Conservation (phyloP, 179 eudicot species). For the Beta macrorhiza region DNA sequence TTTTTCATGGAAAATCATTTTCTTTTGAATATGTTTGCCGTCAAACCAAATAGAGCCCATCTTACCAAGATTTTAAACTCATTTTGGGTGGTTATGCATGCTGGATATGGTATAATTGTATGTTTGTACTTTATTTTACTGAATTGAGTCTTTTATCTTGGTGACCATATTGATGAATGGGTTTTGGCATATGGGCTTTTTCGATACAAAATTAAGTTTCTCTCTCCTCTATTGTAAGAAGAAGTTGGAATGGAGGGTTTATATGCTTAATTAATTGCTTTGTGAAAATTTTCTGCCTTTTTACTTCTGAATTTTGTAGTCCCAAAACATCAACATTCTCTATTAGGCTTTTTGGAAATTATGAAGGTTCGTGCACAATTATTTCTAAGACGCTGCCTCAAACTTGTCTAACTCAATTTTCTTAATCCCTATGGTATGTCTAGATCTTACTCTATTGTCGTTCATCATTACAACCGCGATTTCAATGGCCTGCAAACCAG, state of each 20-base stretch:
- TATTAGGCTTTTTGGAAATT: neutral
- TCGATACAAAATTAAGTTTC: too few relatives aligned
- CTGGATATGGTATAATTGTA: neutral
- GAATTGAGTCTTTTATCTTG: neutral
- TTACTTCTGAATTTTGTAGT: neutral
- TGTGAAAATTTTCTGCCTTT: neutral
- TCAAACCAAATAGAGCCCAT: too few relatives aligned
- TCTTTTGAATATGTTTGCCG: too few relatives aligned
- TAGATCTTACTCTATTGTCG: slow-evolving; percentile 87
- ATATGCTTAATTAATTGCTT: neutral
- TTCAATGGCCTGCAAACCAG: slow-evolving; percentile 59
- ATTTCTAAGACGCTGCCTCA: neutral
- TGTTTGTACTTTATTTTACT: neutral
- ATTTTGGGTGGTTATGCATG: slow-evolving; percentile 1
- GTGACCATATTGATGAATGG: neutral
- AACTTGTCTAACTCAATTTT: neutral
- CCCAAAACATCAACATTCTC: neutral
- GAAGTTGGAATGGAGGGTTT: too few relatives aligned
- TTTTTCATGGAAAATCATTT: too few relatives aligned
- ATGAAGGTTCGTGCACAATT: neutral
- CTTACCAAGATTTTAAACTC: neutral
- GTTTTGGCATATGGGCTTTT: neutral
- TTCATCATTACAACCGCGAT: slow-evolving; percentile 65
- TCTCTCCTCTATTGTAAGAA: too few relatives aligned
- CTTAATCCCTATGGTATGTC: neutral